Base-by-base conservation (phyloP, 2,329 filamentous ascomycete species). In the Penicillium sp. region DNA sequence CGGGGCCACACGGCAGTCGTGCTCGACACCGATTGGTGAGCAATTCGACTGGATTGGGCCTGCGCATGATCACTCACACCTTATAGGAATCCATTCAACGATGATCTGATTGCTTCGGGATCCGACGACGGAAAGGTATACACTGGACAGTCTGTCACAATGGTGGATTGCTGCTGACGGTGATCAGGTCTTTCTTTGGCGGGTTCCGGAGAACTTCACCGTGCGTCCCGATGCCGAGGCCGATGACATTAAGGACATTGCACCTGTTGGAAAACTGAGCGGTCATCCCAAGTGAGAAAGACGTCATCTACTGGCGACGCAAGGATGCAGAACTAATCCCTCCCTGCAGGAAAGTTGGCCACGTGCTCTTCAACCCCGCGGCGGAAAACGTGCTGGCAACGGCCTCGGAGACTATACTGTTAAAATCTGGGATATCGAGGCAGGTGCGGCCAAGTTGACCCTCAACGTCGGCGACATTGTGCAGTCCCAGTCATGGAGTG, bases 291-390 rank as follows among this genome's bases (percentile, higher is more conserved):
- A 87, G 86, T 90, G 73, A 49, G 77, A 56, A 49, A 20, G 3
- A 10, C 10, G 14, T 14, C 10, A 22, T 9, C 7, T n/a, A 6
- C 20, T 14, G 39, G 47, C 50, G 39, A 47, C 37, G 22, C 29
- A 40, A 49, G 58, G 39, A 44, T 35, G 47, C 49, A 52, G 35
- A 48, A 34, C 58, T 62, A 58, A 65, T 46, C 14, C 27, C 42
- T 32, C 48, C 44, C 14, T 45, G 51, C 67, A 94, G 91, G 72
- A 98, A 98, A 74, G 89, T 98, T 55, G 93, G 93, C 51, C 93
- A 98, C 70, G 91, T 98, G 57, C 81, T 96, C 44, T 98, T 97
- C 79, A 97, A 98, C 74, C 90, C 93, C 42, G 84, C 91, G 34
- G 93, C 93, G 62, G 89, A 95, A 67, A 95, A 94, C 70, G 85